Percentiles rank a stretch among this genome's conserved stretches.
Conservation (phyloP, 23 red algal genomes). For the Gracilaria gracilis region DNA sequence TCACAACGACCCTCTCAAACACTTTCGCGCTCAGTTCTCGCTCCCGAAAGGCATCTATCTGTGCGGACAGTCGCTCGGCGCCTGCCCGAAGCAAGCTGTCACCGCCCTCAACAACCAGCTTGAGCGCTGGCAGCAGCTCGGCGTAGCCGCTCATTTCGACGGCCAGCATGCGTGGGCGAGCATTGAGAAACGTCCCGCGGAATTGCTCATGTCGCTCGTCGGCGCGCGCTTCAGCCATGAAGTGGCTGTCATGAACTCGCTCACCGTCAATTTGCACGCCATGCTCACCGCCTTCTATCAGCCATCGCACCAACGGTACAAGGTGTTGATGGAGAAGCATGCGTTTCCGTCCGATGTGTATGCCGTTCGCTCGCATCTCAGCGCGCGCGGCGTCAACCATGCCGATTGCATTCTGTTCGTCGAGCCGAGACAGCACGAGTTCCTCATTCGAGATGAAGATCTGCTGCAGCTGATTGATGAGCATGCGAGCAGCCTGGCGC, state of each 20-base stretch:
- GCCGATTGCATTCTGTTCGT: conserved; percentile 33
- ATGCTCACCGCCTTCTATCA: conserved; percentile 93
- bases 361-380: conserved; percentile 84
- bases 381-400: conserved; percentile 53
- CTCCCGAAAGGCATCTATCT: conserved; percentile 70
- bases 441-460: conserved; percentile 57
- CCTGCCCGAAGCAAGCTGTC: conserved; percentile 29
- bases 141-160: conserved; percentile 85
- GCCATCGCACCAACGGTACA: conserved; percentile 30
- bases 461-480: conserved; percentile 46
- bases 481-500: conserved; percentile 47
- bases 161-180: conserved; percentile 74
- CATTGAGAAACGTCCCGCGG: conserved; percentile 71
- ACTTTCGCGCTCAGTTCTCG: conserved; percentile 57
- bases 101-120: conserved; percentile 66
- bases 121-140: conserved; percentile 68
- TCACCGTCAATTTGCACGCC: conserved; percentile 96
- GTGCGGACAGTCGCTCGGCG: conserved; percentile 92
- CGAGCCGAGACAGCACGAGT: conserved; percentile 31
- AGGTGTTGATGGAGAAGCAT: conserved; percentile 86
- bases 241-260: conserved; percentile 91
- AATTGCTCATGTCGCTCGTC: conserved; percentile 42
- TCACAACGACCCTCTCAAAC: conserved; percentile 49
- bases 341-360: conserved; percentile 91
- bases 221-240: conserved; percentile 74